These are phyloP conservation scores for Quercus alba DNA, from an alignment of 306 rosid genomes.

Conservation along the genomic window DNA sequence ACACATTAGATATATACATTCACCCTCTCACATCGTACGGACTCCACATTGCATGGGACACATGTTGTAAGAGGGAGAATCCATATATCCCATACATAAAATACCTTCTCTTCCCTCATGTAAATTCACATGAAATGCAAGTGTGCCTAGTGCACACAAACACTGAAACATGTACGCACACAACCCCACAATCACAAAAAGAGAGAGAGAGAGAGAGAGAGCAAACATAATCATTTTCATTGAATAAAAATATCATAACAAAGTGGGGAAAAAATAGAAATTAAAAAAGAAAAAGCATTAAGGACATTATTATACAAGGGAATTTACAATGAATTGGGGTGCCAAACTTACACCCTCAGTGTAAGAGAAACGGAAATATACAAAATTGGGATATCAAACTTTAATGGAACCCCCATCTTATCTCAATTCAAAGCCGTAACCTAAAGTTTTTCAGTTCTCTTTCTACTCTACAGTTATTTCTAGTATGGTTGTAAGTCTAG, in stretches of 20 bases:
- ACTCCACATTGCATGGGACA: too few species aligned
- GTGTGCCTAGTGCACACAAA: too few species aligned
- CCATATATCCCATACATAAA: too few species aligned
- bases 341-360: slow-evolving; percentile 36
- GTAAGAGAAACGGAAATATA: slow-evolving; percentile 17
- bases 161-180: too few species aligned
- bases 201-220: not conserved
- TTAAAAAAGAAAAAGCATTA: not conserved
- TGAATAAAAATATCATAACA: not conserved
- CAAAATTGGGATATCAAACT: slow-evolving; percentile 42
- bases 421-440: slow-evolving; percentile 24
- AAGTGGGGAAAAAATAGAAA: not conserved
- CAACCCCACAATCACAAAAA: too few species aligned
- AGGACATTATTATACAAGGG: slow-evolving; percentile 17
- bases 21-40: too few species aligned
- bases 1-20: too few species aligned
- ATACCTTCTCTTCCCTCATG: too few species aligned
- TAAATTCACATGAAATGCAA: too few species aligned
- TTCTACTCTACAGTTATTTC: slow-evolving; percentile 84
- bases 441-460: slow-evolving; percentile 6
- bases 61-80: too few species aligned
- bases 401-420: slow-evolving; percentile 26
- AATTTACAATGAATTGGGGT: slow-evolving; percentile 49
- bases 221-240: not conserved
- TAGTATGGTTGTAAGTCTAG: slow-evolving; percentile 71